These are phyloP conservation scores for Volvox reticuliferus DNA, from an alignment of 139 green algal genomes.

Conservation along the genomic window DNA sequence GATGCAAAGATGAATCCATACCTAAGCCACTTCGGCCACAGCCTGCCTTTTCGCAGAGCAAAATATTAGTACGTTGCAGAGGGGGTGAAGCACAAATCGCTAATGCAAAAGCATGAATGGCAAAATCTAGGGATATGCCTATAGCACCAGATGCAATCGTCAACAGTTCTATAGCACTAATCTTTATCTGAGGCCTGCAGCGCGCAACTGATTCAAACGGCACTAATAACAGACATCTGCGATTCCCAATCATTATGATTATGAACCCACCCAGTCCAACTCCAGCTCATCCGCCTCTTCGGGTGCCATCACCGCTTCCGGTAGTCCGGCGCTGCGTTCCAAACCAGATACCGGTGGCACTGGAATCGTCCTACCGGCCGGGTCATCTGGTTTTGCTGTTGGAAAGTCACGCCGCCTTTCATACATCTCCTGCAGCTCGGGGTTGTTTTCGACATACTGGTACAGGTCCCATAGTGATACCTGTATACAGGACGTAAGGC, in stretches of 20 bases:
- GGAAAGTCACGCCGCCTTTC: neutral
- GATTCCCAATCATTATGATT: neutral
- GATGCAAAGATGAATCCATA: too few species aligned
- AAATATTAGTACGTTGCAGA: too few species aligned
- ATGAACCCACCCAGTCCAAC: constrained; percentile 26
- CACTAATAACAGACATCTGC: too few species aligned
- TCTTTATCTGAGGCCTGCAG: too few species aligned
- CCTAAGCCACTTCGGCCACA: too few species aligned
- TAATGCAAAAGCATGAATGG: too few species aligned
- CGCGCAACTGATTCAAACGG: too few species aligned
- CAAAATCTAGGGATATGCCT: too few species aligned
- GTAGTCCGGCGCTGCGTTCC: neutral
- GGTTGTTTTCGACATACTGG: constrained; percentile 58
- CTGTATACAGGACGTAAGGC: neutral
- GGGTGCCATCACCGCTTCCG: neutral
- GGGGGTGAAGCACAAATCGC: too few species aligned
- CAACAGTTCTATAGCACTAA: too few species aligned
- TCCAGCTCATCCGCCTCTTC: constrained; percentile 21
- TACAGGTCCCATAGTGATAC: constrained; percentile 62
- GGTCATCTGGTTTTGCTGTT: constrained; percentile 6
- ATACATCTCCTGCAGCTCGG: constrained; percentile 50
- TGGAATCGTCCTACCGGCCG: constrained; percentile 8
- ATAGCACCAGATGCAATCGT: too few species aligned
- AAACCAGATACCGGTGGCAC: neutral
- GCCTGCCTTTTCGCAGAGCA: too few species aligned